These are phyloP conservation scores for Curvularia hawaiiensis DNA, from an alignment of 2,329 filamentous ascomycete genomes.

Conservation along the genomic window DNA sequence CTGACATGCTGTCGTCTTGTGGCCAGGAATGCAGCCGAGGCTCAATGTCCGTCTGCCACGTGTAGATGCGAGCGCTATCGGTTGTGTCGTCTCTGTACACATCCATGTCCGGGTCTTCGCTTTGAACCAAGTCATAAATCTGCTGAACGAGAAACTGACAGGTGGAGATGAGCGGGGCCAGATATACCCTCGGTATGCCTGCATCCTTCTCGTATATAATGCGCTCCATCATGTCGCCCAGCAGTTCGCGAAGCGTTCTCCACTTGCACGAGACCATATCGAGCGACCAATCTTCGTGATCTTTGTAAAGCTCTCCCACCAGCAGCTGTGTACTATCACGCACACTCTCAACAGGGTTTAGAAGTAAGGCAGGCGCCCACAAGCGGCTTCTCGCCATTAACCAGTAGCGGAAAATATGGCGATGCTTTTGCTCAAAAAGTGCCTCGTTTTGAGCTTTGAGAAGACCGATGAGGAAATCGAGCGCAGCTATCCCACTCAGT, in stretches of 20 bases:
- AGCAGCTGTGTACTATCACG: conserved; percentile 28
- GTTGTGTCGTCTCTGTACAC: conserved; percentile 24
- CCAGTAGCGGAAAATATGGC: conserved; percentile 30
- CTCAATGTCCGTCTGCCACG: conserved; percentile 32
- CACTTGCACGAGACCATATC: conserved; percentile 31
- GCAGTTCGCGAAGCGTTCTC: conserved; percentile 23
- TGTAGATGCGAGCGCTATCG: conserved; percentile 32
- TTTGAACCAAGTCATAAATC: conserved; percentile 26
- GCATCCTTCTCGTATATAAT: conserved; percentile 33
- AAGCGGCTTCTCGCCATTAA: conserved; percentile 23
- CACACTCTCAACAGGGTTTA: conserved; percentile 38
- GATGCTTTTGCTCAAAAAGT: conserved; percentile 23
- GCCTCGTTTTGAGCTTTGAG: conserved; percentile 29
- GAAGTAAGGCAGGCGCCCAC: conserved; percentile 34
- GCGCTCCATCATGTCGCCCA: conserved; percentile 25
- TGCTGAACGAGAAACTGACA: conserved; percentile 27
- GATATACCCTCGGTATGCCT: conserved; percentile 28
- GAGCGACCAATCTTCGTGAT: conserved; percentile 20
- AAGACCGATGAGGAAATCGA: conserved; percentile 37
- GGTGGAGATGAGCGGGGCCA: conserved; percentile 33
- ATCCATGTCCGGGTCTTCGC: conserved; percentile 28
- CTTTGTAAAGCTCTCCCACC: conserved; percentile 32
- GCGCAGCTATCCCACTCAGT: conserved; percentile 30
- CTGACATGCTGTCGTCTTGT: conserved; percentile 37
- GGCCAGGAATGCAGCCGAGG: conserved; percentile 31